These are phyloP conservation scores for Cenchrus americanus DNA, from an alignment of 176 grass and related monocot species.

Conservation along the genomic window DNA sequence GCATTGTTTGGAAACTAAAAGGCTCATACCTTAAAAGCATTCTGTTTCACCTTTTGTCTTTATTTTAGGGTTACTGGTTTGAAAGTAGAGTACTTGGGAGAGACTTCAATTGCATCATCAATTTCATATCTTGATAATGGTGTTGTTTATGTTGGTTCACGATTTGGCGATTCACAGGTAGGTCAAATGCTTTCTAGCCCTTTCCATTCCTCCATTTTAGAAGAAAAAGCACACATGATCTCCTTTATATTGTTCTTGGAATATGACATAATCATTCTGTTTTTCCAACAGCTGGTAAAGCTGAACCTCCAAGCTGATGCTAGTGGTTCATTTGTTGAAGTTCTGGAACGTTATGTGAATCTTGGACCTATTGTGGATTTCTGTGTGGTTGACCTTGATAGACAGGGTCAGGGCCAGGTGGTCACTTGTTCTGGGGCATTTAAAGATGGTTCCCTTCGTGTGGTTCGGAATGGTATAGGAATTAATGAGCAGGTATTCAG, in stretches of 20 bases:
- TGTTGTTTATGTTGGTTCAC: constrained; percentile 96
- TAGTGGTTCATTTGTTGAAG: constrained; percentile 90
- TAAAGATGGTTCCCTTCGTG: constrained; percentile 93
- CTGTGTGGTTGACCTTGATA: constrained; percentile 95
- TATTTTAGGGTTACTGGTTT: constrained; percentile 88
- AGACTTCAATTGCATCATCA: constrained; percentile 90
- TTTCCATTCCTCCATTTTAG: neutral
- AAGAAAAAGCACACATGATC: neutral
- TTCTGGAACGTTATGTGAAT: constrained; percentile 92
- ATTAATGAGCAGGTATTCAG: constrained; percentile 89
- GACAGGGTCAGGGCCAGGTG: constrained; percentile 93
- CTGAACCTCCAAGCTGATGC: constrained; percentile 91
- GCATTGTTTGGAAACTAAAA: constrained; percentile 30
- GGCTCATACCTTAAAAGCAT: constrained; percentile 11
- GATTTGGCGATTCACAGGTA: constrained; percentile 99
- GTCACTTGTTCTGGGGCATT: constrained; percentile 94
- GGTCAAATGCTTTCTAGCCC: constrained; percentile 19
- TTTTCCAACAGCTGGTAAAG: constrained; percentile 80
- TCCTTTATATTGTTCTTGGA: constrained; percentile 23
- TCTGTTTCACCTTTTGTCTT: constrained; percentile 34
- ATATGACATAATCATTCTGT: neutral
- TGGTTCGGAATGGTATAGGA: constrained; percentile 88
- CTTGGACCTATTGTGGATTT: constrained; percentile 96
- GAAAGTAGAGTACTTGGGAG: constrained; percentile 94
- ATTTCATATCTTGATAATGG: constrained; percentile 99